Conservation (phyloP, 805 yeast genomes). For the Brettanomyces bruxellensis region DNA sequence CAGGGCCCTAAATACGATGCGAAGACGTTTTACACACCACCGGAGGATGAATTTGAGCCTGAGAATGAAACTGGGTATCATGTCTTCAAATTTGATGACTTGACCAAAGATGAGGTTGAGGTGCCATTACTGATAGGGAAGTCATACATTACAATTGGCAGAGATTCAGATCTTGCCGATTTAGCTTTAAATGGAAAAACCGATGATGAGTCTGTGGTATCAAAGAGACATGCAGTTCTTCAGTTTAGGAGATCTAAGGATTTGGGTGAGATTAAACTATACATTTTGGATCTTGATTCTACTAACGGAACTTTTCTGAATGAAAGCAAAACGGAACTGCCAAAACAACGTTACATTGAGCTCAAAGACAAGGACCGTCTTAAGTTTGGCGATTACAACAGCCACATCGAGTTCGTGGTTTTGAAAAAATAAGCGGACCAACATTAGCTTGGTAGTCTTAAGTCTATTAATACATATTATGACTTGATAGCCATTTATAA, state of each 20-base stretch:
- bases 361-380: slow-evolving; percentile 17
- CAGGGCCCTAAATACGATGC: not conserved
- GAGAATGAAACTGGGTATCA: not conserved
- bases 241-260: slow-evolving; percentile 14
- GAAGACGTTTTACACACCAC: not conserved
- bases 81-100: not conserved
- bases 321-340: slow-evolving; percentile 16
- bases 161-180: slow-evolving; percentile 12
- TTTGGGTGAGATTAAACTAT: slow-evolving; percentile 3
- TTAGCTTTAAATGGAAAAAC: slow-evolving; percentile 7
- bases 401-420: slow-evolving; percentile 1
- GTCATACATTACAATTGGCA: slow-evolving; percentile 20
- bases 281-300: slow-evolving; percentile 21
- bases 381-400: slow-evolving; percentile 18
- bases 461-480: not conserved
- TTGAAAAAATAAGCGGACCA: not conserved
- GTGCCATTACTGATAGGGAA: slow-evolving; percentile 14
- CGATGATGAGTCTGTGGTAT: slow-evolving; percentile 14
- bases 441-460: no score
- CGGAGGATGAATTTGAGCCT: not conserved
- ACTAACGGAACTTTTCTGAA: slow-evolving; percentile 24
- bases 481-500: not conserved
- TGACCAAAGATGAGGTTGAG: not conserved
- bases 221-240: slow-evolving; percentile 22
- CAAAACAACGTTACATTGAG: slow-evolving; percentile 17